Conservation (phyloP, 331 rosid species). For the Quercus lobata region DNA sequence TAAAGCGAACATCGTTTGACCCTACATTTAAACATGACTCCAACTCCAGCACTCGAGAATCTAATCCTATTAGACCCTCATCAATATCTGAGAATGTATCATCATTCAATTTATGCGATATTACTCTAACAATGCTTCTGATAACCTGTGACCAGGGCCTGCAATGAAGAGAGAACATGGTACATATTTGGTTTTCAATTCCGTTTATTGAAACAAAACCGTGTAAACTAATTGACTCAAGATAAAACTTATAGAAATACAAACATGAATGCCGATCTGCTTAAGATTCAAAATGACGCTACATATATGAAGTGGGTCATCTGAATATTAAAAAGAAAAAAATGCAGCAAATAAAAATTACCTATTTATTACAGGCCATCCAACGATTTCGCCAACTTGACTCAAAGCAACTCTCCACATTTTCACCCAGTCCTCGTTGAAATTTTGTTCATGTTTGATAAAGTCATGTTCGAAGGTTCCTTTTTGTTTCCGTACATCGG, state of each 20-base stretch:
- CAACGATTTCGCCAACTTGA: background rate
- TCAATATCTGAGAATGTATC: conserved; percentile 3
- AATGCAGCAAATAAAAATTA: background rate
- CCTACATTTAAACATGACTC: background rate
- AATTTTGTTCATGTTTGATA: background rate
- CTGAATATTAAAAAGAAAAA: too few species aligned
- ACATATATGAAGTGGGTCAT: too few species aligned
- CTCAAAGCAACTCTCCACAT: conserved; percentile 14
- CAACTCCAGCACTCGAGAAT: background rate
- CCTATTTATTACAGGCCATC: background rate
- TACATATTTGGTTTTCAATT: too few species aligned
- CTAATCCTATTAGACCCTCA: conserved; percentile 3
- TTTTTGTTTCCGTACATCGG: too few species aligned
- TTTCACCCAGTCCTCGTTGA: background rate
- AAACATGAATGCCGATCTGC: too few species aligned
- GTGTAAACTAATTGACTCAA: too few species aligned
- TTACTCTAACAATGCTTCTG: background rate
- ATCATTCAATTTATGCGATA: background rate
- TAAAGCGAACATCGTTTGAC: background rate
- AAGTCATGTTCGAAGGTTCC: too few species aligned
- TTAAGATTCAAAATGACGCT: too few species aligned
- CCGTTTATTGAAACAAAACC: too few species aligned
- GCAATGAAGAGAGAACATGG: too few species aligned
- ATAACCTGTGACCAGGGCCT: conserved; percentile 3
- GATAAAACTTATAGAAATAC: too few species aligned